These are phyloP conservation scores for Spiraea crenata DNA, from an alignment of 331 rosid species.

Conservation along the genomic window DNA sequence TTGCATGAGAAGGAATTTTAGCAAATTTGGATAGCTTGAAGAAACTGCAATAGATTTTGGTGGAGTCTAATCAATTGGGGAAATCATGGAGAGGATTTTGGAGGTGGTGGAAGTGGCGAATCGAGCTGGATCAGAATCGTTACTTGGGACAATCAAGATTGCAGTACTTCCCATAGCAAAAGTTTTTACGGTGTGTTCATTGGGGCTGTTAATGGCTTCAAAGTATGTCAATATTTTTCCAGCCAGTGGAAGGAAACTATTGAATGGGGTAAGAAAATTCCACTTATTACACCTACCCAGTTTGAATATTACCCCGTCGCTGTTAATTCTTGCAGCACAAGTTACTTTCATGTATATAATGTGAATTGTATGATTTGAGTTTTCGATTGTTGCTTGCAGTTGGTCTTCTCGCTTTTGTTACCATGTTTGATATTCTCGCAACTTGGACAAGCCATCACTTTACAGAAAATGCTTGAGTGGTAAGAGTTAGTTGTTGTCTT, in stretches of 20 bases:
- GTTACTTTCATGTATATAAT: neutral
- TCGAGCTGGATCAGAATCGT: constrained; percentile 54
- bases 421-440: constrained; percentile 95
- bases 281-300: neutral
- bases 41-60: neutral
- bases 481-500: constrained; percentile 25
- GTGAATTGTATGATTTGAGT: neutral
- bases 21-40: neutral
- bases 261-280: constrained; percentile 68
- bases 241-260: constrained; percentile 78
- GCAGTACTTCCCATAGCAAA: constrained; percentile 91
- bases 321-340: neutral
- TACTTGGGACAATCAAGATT: constrained; percentile 66
- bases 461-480: constrained; percentile 83
- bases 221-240: constrained; percentile 79
- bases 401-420: constrained; percentile 87
- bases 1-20: neutral
- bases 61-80: constrained; percentile 13
- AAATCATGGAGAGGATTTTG: constrained; percentile 42
- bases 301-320: too few relatives aligned
- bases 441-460: constrained; percentile 81
- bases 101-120: constrained; percentile 24
- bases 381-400: constrained; percentile 43
- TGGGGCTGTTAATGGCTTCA: constrained; percentile 98
- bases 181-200: constrained; percentile 75